Conservation (phyloP, 768 basidiomycete genomes). For the Hysterangium stoloniferum region DNA sequence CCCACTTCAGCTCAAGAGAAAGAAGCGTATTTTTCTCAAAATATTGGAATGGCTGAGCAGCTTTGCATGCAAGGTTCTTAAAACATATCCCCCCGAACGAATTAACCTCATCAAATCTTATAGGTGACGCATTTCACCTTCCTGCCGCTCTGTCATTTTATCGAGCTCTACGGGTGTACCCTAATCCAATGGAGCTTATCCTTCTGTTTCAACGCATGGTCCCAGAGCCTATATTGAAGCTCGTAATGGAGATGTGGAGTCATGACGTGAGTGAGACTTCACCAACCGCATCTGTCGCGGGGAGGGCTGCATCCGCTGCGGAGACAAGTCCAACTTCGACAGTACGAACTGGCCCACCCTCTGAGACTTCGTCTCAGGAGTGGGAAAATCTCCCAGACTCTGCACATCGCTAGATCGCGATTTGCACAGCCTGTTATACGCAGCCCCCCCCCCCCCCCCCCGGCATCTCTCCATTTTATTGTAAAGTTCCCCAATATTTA, state of each 20-base stretch:
- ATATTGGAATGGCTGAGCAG: constrained; percentile 83
- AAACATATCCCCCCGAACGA: too few species aligned
- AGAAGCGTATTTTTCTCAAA: constrained; percentile 88
- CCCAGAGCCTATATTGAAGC: constrained; percentile 72
- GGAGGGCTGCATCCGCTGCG: constrained; percentile 20
- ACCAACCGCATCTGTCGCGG: constrained; percentile 21
- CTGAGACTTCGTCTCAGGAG: constrained; percentile 83
- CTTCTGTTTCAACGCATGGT: constrained; percentile 92
- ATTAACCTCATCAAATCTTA: background rate
- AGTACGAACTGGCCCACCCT: constrained; percentile 60
- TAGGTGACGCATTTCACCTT: constrained; percentile 73
- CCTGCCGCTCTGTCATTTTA: constrained; percentile 86
- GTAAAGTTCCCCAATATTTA: constrained; percentile 8
- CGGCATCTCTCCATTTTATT: constrained; percentile 7
- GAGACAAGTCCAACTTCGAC: constrained; percentile 44
- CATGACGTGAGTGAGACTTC: constrained; percentile 77
- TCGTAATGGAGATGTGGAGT: constrained; percentile 79
- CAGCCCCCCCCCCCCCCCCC: constrained; percentile 6
- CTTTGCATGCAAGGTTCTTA: constrained; percentile 64
- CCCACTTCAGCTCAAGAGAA: constrained; percentile 66
- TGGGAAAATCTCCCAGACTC: constrained; percentile 85
- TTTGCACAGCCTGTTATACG: constrained; percentile 15
- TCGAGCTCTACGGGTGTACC: constrained; percentile 90
- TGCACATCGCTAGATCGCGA: background rate
- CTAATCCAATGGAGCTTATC: constrained; percentile 88